These are phyloP conservation scores for Penicillium subrubescens DNA, from an alignment of 495 filamentous ascomycete genomes.

Conservation along the genomic window DNA sequence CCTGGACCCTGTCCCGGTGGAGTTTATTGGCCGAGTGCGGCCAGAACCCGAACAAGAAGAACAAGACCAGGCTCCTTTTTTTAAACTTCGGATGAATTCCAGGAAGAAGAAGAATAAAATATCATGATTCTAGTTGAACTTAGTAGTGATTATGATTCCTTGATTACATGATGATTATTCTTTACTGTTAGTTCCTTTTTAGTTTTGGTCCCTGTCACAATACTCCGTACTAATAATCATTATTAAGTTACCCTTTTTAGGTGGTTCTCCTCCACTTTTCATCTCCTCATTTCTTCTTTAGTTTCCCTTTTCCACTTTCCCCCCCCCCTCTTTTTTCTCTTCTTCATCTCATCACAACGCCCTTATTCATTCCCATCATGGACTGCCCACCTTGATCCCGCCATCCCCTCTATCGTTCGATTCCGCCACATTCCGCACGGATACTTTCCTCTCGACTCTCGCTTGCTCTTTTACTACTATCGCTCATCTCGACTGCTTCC, in stretches of 20 bases:
- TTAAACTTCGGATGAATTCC: too few relatives aligned
- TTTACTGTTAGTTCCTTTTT: too few relatives aligned
- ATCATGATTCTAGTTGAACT: not conserved
- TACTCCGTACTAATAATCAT: too few relatives aligned
- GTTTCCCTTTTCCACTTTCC: not conserved
- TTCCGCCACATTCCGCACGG: not conserved
- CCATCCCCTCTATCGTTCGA: not conserved
- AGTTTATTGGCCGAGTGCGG: not conserved
- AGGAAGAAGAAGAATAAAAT: not conserved
- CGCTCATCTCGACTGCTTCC: not conserved
- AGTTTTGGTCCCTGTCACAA: not conserved
- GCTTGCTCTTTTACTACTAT: not conserved
- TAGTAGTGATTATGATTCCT: too few relatives aligned
- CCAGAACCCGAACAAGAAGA: not conserved
- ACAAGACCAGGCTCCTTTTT: not conserved
- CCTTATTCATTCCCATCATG: not conserved
- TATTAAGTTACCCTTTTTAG: too few relatives aligned
- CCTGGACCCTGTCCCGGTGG: not conserved
- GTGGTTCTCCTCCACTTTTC: not conserved
- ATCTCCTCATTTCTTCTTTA: not conserved
- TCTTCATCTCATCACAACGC: too few relatives aligned
- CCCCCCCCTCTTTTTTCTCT: not conserved
- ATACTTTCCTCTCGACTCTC: not conserved
- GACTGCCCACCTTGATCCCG: slow-evolving; percentile 1
- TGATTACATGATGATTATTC: not conserved